Evolutionary conservation across 495 filamentous ascomycete species (phyloP).

Genomic region (Neurospora sp.): DNA sequence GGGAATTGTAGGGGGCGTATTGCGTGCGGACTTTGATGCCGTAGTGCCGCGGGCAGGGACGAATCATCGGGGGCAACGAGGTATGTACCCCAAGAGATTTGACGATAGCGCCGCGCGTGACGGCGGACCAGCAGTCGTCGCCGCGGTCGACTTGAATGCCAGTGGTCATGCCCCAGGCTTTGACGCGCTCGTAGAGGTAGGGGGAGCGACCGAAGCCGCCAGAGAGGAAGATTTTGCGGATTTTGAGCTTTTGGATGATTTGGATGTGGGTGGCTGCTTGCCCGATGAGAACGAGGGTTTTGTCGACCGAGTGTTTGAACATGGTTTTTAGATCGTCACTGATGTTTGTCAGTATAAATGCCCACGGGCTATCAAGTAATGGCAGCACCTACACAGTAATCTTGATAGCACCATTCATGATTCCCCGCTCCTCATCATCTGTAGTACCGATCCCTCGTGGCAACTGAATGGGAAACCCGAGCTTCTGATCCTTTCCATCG

Average conservation of each 20-base stretch:
- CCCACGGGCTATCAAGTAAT: not conserved
- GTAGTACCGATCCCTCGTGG: slow-evolving; percentile 6
- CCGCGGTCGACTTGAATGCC: slow-evolving; percentile 13
- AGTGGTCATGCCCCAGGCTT: slow-evolving; percentile 6
- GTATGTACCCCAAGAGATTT: slow-evolving; percentile 21
- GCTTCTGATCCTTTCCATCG: slow-evolving; percentile 12
- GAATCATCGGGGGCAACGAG: slow-evolving; percentile 6
- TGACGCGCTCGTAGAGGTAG: slow-evolving; percentile 12
- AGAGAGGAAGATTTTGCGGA: slow-evolving; percentile 18
- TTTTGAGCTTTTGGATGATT: slow-evolving; percentile 7
- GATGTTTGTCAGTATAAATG: not conserved
- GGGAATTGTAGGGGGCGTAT: slow-evolving; percentile 8
- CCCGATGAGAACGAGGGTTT: slow-evolving; percentile 13
- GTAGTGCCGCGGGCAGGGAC: slow-evolving; percentile 18
- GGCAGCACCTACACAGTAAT: slow-evolving; percentile 4
- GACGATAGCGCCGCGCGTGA: slow-evolving; percentile 22
- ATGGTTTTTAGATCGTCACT: slow-evolving; percentile 13
- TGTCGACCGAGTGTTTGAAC: slow-evolving; percentile 14
- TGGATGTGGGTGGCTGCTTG: slow-evolving; percentile 15
- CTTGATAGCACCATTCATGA: slow-evolving; percentile 12
- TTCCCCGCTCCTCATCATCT: slow-evolving; percentile 5
- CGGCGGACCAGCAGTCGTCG: slow-evolving; percentile 20
- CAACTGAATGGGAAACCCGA: slow-evolving; percentile 8
- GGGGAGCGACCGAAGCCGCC: slow-evolving; percentile 16
- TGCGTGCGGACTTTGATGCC: slow-evolving; percentile 15